Conservation (phyloP, 2,329 filamentous ascomycete genomes). For the Trichoderma sp. region DNA sequence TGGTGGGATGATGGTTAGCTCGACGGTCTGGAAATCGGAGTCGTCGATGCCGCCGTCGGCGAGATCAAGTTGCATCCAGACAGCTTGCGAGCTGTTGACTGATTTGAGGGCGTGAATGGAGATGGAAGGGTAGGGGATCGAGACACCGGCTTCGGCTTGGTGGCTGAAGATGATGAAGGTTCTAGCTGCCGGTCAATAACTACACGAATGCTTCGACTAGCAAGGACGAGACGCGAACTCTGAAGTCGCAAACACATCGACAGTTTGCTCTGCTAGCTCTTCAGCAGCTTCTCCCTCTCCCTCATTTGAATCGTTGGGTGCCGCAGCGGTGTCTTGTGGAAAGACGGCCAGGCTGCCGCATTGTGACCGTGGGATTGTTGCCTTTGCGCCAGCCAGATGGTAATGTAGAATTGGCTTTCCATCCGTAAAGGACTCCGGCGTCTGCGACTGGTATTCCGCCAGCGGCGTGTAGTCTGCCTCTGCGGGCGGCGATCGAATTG, state of each 20-base stretch:
- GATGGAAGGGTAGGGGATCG: slow-evolving; percentile 71
- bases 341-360: slow-evolving; percentile 54
- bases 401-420: slow-evolving; percentile 69
- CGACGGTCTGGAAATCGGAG: slow-evolving; percentile 63
- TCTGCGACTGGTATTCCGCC: slow-evolving; percentile 67
- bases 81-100: slow-evolving; percentile 44
- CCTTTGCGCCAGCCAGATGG: slow-evolving; percentile 54
- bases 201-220: not conserved
- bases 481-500: slow-evolving; percentile 55
- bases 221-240: slow-evolving; percentile 41
- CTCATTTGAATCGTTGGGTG: slow-evolving; percentile 32
- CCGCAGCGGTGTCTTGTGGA: slow-evolving; percentile 37
- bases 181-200: slow-evolving; percentile 22
- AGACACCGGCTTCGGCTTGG: slow-evolving; percentile 55
- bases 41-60: slow-evolving; percentile 56
- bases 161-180: slow-evolving; percentile 62
- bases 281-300: slow-evolving; percentile 29
- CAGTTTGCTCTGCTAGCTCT: slow-evolving; percentile 42
- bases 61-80: slow-evolving; percentile 68
- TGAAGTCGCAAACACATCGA: slow-evolving; percentile 58
- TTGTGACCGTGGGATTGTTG: slow-evolving; percentile 55
- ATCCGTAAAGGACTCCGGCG: slow-evolving; percentile 68
- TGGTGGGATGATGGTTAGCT: slow-evolving; percentile 63
- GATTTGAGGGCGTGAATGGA: slow-evolving; percentile 72
- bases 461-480: slow-evolving; percentile 61